These are phyloP conservation scores for Scutellaria baicalensis DNA, from an alignment of 257 asterid species.

Conservation along the genomic window DNA sequence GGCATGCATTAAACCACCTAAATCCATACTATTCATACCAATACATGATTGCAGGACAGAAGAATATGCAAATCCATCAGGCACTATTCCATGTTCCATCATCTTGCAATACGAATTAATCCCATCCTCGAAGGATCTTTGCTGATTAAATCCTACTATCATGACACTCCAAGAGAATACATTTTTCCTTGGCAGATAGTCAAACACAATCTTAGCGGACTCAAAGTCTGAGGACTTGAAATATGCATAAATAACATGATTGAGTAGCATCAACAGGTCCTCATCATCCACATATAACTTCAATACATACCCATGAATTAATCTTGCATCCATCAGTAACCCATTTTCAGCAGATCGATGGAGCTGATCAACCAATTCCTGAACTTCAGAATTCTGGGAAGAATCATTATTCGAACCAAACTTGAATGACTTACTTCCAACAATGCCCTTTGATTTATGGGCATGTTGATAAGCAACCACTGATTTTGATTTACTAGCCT, in stretches of 20 bases:
- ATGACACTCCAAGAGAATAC: constrained; percentile 53
- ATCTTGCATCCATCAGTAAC: constrained; percentile 23
- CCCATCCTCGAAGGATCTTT: constrained; percentile 23
- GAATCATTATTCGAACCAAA: constrained; percentile 18
- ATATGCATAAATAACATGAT: constrained; percentile 48
- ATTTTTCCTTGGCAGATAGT: constrained; percentile 27
- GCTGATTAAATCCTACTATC: constrained; percentile 39
- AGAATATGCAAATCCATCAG: constrained; percentile 43
- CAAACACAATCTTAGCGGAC: constrained; percentile 30
- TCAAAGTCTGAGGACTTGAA: constrained; percentile 41
- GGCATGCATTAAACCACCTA: constrained; percentile 36
- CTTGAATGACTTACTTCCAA: constrained; percentile 1
- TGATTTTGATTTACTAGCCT: constrained; percentile 10
- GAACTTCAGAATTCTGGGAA: constrained; percentile 22
- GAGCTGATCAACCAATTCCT: constrained; percentile 35
- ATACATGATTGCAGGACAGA: constrained; percentile 38
- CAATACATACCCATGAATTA: constrained; percentile 35
- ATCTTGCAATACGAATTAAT: constrained; percentile 25
- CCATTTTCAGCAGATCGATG: constrained; percentile 32
- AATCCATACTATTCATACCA: constrained; percentile 30
- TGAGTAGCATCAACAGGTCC: constrained; percentile 35
- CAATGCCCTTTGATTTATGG: constrained; percentile 6
- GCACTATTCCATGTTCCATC: constrained; percentile 30
- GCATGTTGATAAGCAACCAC: constrained; percentile 11
- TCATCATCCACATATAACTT: constrained; percentile 23